These are phyloP conservation scores for Tetradesmus obliquus DNA, from an alignment of 139 green algal species.

Conservation along the genomic window DNA sequence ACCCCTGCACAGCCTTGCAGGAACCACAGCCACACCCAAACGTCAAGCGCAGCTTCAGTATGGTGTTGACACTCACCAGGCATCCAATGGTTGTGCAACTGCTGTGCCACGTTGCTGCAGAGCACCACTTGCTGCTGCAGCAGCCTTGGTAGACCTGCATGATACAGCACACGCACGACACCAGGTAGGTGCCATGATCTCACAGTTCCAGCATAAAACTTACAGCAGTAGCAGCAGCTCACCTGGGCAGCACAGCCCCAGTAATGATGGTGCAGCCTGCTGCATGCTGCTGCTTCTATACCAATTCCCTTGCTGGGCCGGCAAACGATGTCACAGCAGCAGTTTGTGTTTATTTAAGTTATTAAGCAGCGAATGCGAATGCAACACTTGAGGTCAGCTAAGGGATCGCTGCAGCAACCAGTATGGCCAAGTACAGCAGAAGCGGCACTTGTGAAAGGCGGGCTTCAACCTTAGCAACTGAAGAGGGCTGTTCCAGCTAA, in stretches of 20 bases:
- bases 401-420: not conserved
- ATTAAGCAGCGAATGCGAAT: not conserved
- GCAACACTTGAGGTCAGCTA: not conserved
- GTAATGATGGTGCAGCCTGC: not conserved
- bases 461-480: too few species aligned
- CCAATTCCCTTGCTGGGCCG: not conserved
- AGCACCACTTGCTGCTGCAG: conserved; percentile 14
- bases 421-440: not conserved
- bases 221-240: not conserved
- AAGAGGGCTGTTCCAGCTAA: too few species aligned
- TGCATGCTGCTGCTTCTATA: not conserved
- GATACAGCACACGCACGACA: not conserved
- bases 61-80: not conserved
- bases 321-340: too few species aligned
- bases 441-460: not conserved
- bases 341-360: too few species aligned
- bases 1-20: not conserved
- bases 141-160: not conserved
- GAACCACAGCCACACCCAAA: too few species aligned
- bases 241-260: not conserved
- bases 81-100: not conserved
- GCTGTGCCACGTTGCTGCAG: not conserved
- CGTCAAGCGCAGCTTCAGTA: not conserved
- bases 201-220: not conserved
- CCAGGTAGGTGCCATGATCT: not conserved